These are phyloP conservation scores for Arxiozyma bovina DNA, from an alignment of 1,139 yeast genomes.

Conservation along the genomic window DNA sequence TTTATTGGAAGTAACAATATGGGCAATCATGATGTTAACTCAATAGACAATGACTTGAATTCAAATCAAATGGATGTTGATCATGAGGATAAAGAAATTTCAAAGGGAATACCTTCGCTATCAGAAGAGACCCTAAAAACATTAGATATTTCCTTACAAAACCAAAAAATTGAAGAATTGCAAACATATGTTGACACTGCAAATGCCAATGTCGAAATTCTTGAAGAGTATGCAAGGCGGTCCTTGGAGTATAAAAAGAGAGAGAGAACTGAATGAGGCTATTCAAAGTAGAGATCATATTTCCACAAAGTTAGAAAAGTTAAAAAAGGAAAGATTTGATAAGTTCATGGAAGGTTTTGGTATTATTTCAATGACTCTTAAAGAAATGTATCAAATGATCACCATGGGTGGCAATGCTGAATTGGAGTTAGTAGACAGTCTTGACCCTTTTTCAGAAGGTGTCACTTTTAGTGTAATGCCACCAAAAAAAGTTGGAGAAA, in stretches of 20 bases:
- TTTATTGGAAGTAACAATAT: constrained; percentile 5
- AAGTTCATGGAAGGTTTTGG: constrained; percentile 94
- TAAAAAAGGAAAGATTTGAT: constrained; percentile 65
- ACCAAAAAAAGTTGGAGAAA: constrained; percentile 95
- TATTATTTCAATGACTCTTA: constrained; percentile 75
- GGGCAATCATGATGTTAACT: constrained; percentile 7
- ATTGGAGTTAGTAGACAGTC: constrained; percentile 84
- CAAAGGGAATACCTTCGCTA: constrained; percentile 34
- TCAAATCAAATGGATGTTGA: constrained; percentile 18
- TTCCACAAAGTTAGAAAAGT: constrained; percentile 55
- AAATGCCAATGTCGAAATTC: constrained; percentile 62
- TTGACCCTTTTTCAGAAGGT: constrained; percentile 98
- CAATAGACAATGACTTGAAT: constrained; percentile 7
- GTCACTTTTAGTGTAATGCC: constrained; percentile 97
- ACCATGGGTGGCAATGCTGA: constrained; percentile 99
- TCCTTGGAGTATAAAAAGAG: constrained; percentile 57
- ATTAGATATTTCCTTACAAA: constrained; percentile 44
- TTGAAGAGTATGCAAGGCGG: constrained; percentile 68
- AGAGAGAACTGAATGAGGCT: constrained; percentile 58
- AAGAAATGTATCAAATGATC: constrained; percentile 97
- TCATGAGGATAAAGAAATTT: constrained; percentile 14
- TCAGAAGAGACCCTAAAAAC: constrained; percentile 46
- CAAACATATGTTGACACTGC: constrained; percentile 52
- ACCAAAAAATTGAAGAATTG: constrained; percentile 45
- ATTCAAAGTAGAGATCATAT: constrained; percentile 59